A percentile compares a stretch with the other conserved stretches of the same genome.
phyloP scores from a whole-genome alignment of 805 yeast genomes.

The Metschnikowia rubicola region DNA sequence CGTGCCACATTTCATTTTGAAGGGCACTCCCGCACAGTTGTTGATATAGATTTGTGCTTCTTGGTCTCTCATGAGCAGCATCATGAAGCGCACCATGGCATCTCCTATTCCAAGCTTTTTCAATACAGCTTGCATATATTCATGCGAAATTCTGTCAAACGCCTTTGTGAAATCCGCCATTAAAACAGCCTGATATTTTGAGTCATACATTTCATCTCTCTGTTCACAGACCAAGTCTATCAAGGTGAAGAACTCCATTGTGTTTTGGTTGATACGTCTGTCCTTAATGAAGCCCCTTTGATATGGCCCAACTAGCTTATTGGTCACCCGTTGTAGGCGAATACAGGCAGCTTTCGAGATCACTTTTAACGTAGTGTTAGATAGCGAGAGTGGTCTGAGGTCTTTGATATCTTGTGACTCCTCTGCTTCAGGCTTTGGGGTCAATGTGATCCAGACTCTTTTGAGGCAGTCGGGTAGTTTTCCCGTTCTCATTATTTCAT shows the following conservation, averaged over 20 bases:
- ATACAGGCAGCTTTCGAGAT: background rate
- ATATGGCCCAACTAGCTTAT: background rate
- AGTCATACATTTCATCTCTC: background rate
- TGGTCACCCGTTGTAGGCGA: background rate
- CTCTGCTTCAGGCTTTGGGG: background rate
- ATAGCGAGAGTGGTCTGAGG: background rate
- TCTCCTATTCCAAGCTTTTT: background rate
- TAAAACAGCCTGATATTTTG: background rate
- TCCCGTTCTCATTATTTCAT: background rate
- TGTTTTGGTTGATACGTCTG: background rate
- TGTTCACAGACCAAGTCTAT: background rate
- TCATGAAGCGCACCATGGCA: background rate
- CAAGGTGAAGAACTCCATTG: constrained; percentile 1
- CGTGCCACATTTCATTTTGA: constrained; percentile 3
- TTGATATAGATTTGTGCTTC: constrained; percentile 2
- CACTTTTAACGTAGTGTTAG: background rate
- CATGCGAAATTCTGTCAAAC: background rate
- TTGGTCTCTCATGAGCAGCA: constrained; percentile 5
- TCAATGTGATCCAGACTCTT: background rate
- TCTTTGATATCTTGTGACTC: background rate
- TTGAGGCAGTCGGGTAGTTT: background rate
- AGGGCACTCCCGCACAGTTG: background rate
- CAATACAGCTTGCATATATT: background rate
- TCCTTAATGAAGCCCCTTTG: background rate
- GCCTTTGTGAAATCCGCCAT: constrained; percentile 1